Percentiles rank a stretch among this genome's conserved stretches.
Conservation (phyloP, 768 basidiomycete genomes). For the Pholiota molesta region DNA sequence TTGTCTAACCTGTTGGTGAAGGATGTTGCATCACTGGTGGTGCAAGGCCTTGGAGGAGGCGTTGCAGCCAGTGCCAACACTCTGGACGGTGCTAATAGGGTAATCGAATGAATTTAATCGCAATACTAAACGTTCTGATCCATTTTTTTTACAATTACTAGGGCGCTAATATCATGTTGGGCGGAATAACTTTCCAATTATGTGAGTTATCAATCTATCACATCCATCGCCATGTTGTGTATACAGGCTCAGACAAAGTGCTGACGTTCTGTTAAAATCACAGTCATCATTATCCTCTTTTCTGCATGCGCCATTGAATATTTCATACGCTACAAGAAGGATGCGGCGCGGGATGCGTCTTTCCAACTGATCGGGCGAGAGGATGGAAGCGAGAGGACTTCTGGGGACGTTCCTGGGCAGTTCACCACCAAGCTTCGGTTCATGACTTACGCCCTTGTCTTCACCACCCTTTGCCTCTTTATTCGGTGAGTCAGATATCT, state of each 20-base stretch:
- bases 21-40: slow-evolving; percentile 55
- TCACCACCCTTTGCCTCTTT: slow-evolving; percentile 49
- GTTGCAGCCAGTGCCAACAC: slow-evolving; percentile 37
- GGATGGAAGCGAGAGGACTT: background rate
- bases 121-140: background rate
- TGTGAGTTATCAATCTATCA: background rate
- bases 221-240: background rate
- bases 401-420: background rate
- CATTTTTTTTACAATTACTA: background rate
- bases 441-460: slow-evolving; percentile 35
- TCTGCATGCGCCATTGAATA: background rate
- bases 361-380: background rate
- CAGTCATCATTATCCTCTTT: slow-evolving; percentile 11
- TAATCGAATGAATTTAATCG: background rate
- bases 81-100: slow-evolving; percentile 19
- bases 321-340: slow-evolving; percentile 4
- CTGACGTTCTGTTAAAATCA: background rate
- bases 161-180: slow-evolving; percentile 8
- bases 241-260: no score
- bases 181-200: slow-evolving; percentile 8
- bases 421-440: slow-evolving; percentile 28
- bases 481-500: slow-evolving; percentile 41
- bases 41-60: slow-evolving; percentile 62
- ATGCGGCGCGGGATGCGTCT: background rate
- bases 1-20: background rate